Evolutionary conservation across 352 stramenopile species (phyloP).

Genomic region (Blastocystis sp.): DNA sequence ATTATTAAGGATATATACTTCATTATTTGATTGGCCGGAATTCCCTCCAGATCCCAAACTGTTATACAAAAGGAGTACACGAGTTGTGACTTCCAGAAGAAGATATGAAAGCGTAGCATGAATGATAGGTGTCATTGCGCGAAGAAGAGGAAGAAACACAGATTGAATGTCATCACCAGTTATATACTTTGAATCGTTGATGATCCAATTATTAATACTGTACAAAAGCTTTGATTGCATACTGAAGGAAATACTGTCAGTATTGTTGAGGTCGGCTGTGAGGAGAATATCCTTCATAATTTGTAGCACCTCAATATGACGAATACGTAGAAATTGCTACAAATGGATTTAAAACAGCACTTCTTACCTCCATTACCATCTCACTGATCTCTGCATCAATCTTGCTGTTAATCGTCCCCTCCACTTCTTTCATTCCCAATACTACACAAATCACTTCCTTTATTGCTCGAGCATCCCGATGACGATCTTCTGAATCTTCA

Average conservation of each 20-base stretch:
- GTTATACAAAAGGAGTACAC: slow-evolving; percentile 47
- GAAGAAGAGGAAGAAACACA: slow-evolving; percentile 38
- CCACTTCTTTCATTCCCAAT: slow-evolving; percentile 42
- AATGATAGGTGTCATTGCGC: slow-evolving; percentile 43
- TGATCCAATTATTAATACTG: slow-evolving; percentile 50
- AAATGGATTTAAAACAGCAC: background rate
- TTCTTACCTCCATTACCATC: slow-evolving; percentile 18
- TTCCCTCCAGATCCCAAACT: background rate
- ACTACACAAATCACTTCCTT: slow-evolving; percentile 41
- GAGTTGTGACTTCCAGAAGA: slow-evolving; percentile 55
- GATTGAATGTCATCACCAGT: background rate
- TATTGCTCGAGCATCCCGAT: slow-evolving; percentile 30
- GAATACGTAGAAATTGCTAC: slow-evolving; percentile 58
- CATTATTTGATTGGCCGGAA: background rate
- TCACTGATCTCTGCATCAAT: slow-evolving; percentile 18
- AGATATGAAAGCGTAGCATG: slow-evolving; percentile 25
- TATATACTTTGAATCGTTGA: slow-evolving; percentile 16
- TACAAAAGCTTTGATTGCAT: slow-evolving; percentile 55
- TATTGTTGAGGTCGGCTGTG: background rate
- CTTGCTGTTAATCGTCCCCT: background rate
- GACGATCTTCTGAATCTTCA: slow-evolving; percentile 1
- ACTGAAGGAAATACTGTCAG: slow-evolving; percentile 1
- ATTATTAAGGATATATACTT: background rate
- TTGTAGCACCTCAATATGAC: slow-evolving; percentile 43
- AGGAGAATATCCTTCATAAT: slow-evolving; percentile 43